A percentile compares a stretch with the other conserved stretches of the same genome.
Evolutionary conservation across 495 filamentous ascomycete genomes (phyloP).

Genomic region (Penicillium psychrofluorescens): DNA sequence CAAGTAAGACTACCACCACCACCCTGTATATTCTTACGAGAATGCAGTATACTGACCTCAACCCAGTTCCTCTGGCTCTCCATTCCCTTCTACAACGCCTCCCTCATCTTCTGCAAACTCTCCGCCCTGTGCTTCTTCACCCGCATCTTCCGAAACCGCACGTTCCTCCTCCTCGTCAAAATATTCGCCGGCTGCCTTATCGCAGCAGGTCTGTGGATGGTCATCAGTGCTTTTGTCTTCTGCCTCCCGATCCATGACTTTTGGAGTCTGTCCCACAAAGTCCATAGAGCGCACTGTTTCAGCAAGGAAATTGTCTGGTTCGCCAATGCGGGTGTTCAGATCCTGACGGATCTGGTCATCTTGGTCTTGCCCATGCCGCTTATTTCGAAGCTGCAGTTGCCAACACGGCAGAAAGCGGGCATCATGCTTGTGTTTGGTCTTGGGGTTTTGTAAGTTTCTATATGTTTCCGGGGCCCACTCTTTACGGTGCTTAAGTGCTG

Average conservation of each 20-base stretch:
- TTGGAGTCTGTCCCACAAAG: slow-evolving; percentile 10
- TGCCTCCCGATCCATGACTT: slow-evolving; percentile 28
- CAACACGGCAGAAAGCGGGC: slow-evolving; percentile 31
- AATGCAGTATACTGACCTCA: neutral
- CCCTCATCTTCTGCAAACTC: slow-evolving; percentile 37
- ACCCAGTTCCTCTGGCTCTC: slow-evolving; percentile 29
- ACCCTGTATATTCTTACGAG: neutral
- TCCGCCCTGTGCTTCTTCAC: slow-evolving; percentile 34
- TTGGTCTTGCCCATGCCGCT: slow-evolving; percentile 39
- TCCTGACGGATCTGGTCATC: slow-evolving; percentile 38
- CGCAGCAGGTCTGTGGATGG: slow-evolving; percentile 26
- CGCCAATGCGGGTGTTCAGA: slow-evolving; percentile 38
- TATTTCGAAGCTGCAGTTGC: slow-evolving; percentile 32
- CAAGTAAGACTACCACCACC: neutral
- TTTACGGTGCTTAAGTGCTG: neutral
- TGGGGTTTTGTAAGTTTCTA: slow-evolving; percentile 41
- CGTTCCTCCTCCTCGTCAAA: slow-evolving; percentile 20
- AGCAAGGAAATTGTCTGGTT: slow-evolving; percentile 29
- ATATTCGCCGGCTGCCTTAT: slow-evolving; percentile 25
- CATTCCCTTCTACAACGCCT: slow-evolving; percentile 33
- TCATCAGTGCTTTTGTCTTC: slow-evolving; percentile 30
- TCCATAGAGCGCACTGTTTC: slow-evolving; percentile 18
- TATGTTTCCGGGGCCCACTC: neutral
- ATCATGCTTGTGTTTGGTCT: slow-evolving; percentile 38
- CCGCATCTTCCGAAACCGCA: slow-evolving; percentile 28